A percentile compares a stretch with the other conserved stretches of the same genome.
Conservation (phyloP, 352 stramenopile species). For the Thraustotheca clavata region DNA sequence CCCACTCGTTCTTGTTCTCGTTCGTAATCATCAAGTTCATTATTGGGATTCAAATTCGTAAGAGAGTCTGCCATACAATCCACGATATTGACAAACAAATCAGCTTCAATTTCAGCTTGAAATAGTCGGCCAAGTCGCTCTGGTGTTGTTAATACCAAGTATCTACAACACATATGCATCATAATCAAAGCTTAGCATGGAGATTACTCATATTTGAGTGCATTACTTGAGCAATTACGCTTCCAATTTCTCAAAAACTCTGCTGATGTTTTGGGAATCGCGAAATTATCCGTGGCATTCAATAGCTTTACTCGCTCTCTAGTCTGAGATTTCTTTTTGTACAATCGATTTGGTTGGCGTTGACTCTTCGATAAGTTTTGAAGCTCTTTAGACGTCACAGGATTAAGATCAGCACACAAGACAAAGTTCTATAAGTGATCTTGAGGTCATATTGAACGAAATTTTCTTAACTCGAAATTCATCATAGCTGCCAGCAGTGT, state of each 20-base stretch:
- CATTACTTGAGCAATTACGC: slow-evolving; percentile 43
- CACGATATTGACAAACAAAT: slow-evolving; percentile 62
- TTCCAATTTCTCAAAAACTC: slow-evolving; percentile 69
- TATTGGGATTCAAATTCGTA: slow-evolving; percentile 4
- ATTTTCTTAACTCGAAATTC: slow-evolving; percentile 62
- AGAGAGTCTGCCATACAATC: background rate
- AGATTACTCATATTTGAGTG: slow-evolving; percentile 42
- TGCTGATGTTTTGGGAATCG: slow-evolving; percentile 33
- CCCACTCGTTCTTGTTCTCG: slow-evolving; percentile 16
- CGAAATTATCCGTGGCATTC: background rate
- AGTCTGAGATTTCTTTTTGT: slow-evolving; percentile 27
- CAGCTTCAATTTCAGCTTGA: slow-evolving; percentile 55
- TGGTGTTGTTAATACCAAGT: slow-evolving; percentile 48
- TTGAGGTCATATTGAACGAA: background rate
- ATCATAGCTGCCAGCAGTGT: slow-evolving; percentile 74
- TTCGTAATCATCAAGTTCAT: slow-evolving; percentile 15
- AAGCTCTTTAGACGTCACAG: slow-evolving; percentile 65
- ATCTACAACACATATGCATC: slow-evolving; percentile 26
- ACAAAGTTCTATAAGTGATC: slow-evolving; percentile 54
- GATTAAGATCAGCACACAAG: slow-evolving; percentile 73
- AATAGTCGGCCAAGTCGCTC: slow-evolving; percentile 44
- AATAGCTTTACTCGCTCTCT: background rate
- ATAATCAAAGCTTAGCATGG: too few species aligned
- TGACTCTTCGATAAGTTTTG: slow-evolving; percentile 40
- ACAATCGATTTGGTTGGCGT: slow-evolving; percentile 58